phyloP scores from a whole-genome alignment of 371 early-diverging fungal genomes.

The Apophysomyces sp. region DNA sequence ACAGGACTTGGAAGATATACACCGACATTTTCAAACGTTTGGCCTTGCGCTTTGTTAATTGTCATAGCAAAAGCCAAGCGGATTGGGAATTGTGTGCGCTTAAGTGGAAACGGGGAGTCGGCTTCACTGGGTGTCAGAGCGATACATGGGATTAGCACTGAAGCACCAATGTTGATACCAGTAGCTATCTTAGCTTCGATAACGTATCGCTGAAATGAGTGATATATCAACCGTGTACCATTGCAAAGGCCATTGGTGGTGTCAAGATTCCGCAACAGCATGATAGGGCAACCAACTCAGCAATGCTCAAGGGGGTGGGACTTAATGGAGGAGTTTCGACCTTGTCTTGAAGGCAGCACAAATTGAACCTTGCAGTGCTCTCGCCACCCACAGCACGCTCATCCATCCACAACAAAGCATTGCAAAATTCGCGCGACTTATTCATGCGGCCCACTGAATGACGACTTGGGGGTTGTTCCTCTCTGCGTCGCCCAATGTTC shows the following conservation, averaged over 20 bases:
- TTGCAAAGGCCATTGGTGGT: conserved; percentile 13
- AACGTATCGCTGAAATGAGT: background rate
- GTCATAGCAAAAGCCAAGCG: conserved; percentile 12
- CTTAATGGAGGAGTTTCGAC: too few relatives aligned
- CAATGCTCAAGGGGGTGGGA: too few relatives aligned
- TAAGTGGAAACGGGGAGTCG: background rate
- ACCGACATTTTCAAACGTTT: conserved; percentile 9
- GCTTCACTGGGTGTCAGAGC: background rate
- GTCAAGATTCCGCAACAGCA: conserved; percentile 12
- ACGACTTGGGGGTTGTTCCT: too few relatives aligned
- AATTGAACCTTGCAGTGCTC: too few relatives aligned
- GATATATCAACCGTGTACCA: conserved; percentile 9
- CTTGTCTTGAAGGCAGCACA: too few relatives aligned
- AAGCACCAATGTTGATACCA: background rate
- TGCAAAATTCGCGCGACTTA: too few relatives aligned
- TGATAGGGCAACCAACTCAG: too few relatives aligned
- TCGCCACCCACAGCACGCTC: too few relatives aligned
- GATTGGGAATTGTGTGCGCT: background rate
- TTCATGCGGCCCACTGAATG: too few relatives aligned
- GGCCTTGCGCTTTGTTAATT: conserved; percentile 23
- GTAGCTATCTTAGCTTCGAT: background rate
- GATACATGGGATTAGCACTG: conserved; percentile 3
- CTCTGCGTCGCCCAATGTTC: too few relatives aligned
- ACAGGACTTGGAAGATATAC: conserved; percentile 12
- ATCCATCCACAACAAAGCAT: too few relatives aligned